These are phyloP conservation scores for Suillus hirtellus DNA, from an alignment of 768 basidiomycete genomes.

Conservation along the genomic window DNA sequence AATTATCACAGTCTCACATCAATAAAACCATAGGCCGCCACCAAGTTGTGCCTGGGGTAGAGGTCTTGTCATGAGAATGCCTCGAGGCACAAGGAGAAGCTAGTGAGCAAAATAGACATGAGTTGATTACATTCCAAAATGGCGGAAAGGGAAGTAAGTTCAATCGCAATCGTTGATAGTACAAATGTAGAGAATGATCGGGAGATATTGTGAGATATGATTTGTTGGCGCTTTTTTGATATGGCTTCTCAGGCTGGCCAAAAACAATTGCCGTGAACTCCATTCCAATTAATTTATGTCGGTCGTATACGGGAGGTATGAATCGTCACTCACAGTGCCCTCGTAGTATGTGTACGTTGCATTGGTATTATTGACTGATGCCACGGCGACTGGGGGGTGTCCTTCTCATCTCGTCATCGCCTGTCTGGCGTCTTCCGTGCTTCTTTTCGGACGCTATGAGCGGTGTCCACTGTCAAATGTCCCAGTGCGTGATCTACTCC, in stretches of 20 bases:
- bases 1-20: neutral
- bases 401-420: constrained; percentile 5
- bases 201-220: neutral
- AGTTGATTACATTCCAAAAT: neutral
- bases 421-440: neutral
- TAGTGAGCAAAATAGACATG: neutral
- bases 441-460: constrained; percentile 4
- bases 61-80: neutral
- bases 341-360: too few species aligned
- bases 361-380: neutral
- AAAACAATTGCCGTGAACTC: too few species aligned
- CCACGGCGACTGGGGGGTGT: too few species aligned
- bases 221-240: neutral
- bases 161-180: neutral
- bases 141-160: neutral
- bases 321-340: too few species aligned
- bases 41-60: neutral
- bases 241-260: neutral
- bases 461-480: neutral
- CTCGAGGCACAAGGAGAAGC: neutral
- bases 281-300: neutral
- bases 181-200: neutral
- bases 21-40: neutral
- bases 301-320: neutral
- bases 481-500: neutral